Evolutionary conservation across 441 rosid genomes (phyloP), one percentile per base, ranked within the genome.

Genomic region (Adansonia rubrostipa): DNA sequence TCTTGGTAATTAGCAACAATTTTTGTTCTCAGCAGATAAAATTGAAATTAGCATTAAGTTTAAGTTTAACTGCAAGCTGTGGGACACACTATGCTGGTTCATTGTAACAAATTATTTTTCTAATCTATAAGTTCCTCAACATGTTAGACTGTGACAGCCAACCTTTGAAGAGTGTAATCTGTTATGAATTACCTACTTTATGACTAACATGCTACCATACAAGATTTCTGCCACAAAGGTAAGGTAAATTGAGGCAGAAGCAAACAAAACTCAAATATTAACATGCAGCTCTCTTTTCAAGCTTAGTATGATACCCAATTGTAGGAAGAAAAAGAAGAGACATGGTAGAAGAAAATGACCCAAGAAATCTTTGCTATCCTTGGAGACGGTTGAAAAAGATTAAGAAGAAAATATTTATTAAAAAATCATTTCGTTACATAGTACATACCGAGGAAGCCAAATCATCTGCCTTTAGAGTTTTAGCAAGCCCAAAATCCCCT

Each of bases 401-500:
- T 77, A 20, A 5, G 54, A 17, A 36, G 22, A 17, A 5, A 63
- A 45, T 2, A 20, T 6, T 56, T 63, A 60, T 72, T 61, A 22
- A 73, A 50, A 58, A 57, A 14, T 47, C 5, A 20, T 6, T 33
- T 74, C 5, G 51, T 47, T 48, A 40, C 67, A 67, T 4, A 63
- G 63, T 65, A 86, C 92, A 74, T 86, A 95, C 99, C 79, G 99
- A 95, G 76, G 99, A 95, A 81, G 99, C 94, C 89, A 95, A 78
- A 86, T 95, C 99, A 78, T 95, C 96, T 6, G 97, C 97, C 84
- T 95, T 93, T 81, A 95, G 71, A 69, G 97, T 95, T 85, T 93
- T 95, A n/a, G 99, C 99, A 79, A 95, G 94, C 17, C 99, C 99
- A 85, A 95, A 95, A 86, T 95, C 99, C 82, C 99, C 99, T 95